phyloP scores from a whole-genome alignment of 73 alveolate genomes.

The Uronychia setigera region DNA sequence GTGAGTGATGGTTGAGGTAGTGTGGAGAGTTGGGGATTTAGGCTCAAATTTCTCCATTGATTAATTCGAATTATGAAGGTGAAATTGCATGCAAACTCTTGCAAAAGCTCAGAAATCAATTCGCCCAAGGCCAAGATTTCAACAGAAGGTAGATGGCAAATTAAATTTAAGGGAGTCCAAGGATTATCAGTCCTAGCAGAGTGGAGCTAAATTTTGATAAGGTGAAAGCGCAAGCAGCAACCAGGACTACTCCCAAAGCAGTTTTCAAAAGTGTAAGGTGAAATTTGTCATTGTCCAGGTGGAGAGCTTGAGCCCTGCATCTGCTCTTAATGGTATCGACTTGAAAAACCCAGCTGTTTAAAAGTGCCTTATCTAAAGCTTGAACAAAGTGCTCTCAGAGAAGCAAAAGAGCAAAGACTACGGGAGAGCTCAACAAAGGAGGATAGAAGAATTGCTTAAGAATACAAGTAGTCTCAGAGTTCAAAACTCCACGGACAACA shows the following conservation, averaged over 20 bases:
- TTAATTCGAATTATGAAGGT: background rate
- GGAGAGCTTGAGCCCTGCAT: background rate
- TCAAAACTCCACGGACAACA: background rate
- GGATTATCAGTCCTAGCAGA: background rate
- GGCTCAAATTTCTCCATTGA: background rate
- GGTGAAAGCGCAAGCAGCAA: background rate
- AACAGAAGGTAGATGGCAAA: background rate
- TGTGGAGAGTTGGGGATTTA: constrained; percentile 1
- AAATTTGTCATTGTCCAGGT: background rate
- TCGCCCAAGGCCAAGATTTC: background rate
- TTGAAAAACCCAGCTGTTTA: background rate
- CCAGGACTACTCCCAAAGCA: background rate
- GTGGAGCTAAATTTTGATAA: background rate
- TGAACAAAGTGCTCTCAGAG: background rate
- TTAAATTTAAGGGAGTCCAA: background rate
- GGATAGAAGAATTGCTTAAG: background rate
- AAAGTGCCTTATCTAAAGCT: background rate
- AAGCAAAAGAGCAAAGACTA: background rate
- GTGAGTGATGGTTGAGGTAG: constrained; percentile 4
- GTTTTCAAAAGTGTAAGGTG: background rate
- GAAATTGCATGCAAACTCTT: background rate
- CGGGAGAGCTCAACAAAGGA: background rate
- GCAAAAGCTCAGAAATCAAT: background rate
- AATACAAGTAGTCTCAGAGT: background rate
- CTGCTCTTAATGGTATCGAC: background rate